These are phyloP conservation scores for Drosera spatulata DNA, from an alignment of 179 eudicot genomes.

Conservation along the genomic window DNA sequence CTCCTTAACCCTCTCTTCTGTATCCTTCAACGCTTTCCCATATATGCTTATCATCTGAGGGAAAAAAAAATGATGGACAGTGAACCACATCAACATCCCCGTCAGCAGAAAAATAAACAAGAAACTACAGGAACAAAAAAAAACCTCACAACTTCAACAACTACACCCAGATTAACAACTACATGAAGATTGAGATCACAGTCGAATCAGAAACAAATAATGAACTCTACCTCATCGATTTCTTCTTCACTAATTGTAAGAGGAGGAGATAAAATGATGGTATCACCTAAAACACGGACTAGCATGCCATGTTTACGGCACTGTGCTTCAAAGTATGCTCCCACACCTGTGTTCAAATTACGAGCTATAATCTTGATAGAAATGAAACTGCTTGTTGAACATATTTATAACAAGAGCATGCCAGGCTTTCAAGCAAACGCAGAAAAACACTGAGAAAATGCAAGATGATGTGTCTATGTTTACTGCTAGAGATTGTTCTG, in stretches of 20 bases:
- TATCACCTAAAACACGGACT: slow-evolving; percentile 82
- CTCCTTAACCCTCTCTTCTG: slow-evolving; percentile 3
- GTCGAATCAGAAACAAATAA: not conserved
- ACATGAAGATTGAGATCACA: not conserved
- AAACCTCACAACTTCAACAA: too few relatives aligned
- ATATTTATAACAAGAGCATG: too few relatives aligned
- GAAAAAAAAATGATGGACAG: not conserved
- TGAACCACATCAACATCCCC: not conserved
- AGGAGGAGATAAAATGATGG: slow-evolving; percentile 78
- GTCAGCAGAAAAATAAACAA: not conserved
- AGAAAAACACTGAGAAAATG: too few relatives aligned
- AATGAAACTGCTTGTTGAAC: not conserved
- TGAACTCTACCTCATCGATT: slow-evolving; percentile 59
- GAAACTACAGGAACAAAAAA: too few relatives aligned
- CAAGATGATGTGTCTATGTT: too few relatives aligned
- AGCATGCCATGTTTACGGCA: slow-evolving; percentile 83
- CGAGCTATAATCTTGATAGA: not conserved
- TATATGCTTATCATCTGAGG: slow-evolving; percentile 8
- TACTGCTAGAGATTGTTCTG: too few relatives aligned
- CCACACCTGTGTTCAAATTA: slow-evolving; percentile 34
- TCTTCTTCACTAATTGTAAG: slow-evolving; percentile 53
- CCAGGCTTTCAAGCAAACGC: too few relatives aligned
- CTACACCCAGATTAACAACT: too few relatives aligned
- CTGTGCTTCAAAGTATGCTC: slow-evolving; percentile 72
- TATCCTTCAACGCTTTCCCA: slow-evolving; percentile 6